Percentiles rank a stretch among this genome's conserved stretches.
Evolutionary conservation across 1,284 basidiomycete species (phyloP).

Genomic region (Heliocybe sulcata): DNA sequence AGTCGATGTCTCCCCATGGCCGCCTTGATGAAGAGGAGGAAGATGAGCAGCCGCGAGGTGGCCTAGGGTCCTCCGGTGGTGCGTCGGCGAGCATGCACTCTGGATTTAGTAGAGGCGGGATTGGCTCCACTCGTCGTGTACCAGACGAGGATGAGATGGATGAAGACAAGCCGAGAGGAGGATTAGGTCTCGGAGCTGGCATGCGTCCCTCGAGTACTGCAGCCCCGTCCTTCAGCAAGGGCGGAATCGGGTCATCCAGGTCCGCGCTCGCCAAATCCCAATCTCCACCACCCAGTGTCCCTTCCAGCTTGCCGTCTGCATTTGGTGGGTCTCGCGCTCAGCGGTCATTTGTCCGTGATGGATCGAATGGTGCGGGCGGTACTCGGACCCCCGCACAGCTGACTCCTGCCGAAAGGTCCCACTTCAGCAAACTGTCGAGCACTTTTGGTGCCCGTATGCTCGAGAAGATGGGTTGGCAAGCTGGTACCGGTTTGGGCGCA

Average conservation of each 20-base stretch:
- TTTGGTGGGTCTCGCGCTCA: conserved; percentile 36
- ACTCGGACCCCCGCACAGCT: conserved; percentile 46
- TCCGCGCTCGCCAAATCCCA: conserved; percentile 28
- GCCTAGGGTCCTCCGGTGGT: conserved; percentile 31
- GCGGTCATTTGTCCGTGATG: conserved; percentile 51
- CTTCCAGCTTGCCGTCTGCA: conserved; percentile 29
- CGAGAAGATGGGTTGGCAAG: conserved; percentile 91
- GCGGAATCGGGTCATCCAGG: conserved; percentile 36
- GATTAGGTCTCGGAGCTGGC: not conserved
- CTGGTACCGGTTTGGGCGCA: conserved; percentile 77
- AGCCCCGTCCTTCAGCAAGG: conserved; percentile 23
- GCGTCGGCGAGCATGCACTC: conserved; percentile 11
- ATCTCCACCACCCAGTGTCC: conserved; percentile 21
- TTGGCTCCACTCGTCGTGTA: conserved; percentile 8
- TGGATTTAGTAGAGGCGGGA: conserved; percentile 17
- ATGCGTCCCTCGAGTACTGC: not conserved
- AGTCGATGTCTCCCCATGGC: conserved; percentile 44
- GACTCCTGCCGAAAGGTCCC: conserved; percentile 58
- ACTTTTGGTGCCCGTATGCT: conserved; percentile 84
- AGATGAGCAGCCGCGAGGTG: conserved; percentile 32
- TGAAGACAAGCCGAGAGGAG: not conserved
- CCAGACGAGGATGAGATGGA: not conserved
- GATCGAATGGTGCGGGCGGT: conserved; percentile 28
- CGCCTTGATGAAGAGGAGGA: conserved; percentile 34
- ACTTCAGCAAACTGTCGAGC: conserved; percentile 74